Evolutionary conservation across 148 eudicot species (phyloP).

Genomic region (Rhododendron kiyosumense): DNA sequence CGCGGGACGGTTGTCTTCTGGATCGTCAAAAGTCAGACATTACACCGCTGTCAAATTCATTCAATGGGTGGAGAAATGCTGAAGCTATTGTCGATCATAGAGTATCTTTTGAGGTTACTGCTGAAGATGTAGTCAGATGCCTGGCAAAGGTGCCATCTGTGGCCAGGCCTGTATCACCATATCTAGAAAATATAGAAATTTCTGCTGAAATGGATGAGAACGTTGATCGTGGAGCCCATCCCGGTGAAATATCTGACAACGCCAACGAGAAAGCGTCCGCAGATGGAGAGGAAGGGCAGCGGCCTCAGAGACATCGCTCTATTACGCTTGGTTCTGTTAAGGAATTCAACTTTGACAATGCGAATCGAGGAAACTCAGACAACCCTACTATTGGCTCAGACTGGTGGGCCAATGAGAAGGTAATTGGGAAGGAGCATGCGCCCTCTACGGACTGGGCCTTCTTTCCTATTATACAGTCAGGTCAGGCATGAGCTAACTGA

Average conservation of each 20-base stretch:
- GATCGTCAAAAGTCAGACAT: slow-evolving; percentile 56
- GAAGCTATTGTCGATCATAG: slow-evolving; percentile 53
- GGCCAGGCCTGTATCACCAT: slow-evolving; percentile 27
- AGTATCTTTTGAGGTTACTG: slow-evolving; percentile 86
- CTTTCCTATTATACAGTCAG: slow-evolving; percentile 70
- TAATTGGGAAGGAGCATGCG: slow-evolving; percentile 40
- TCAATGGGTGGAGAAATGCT: slow-evolving; percentile 33
- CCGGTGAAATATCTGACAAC: slow-evolving; percentile 21
- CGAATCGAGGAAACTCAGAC: slow-evolving; percentile 46
- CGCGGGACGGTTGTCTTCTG: slow-evolving; percentile 31
- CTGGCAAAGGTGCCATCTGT: slow-evolving; percentile 66
- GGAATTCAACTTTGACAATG: slow-evolving; percentile 80
- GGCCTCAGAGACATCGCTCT: slow-evolving; percentile 64
- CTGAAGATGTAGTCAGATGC: slow-evolving; percentile 76
- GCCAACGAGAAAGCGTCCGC: slow-evolving; percentile 20
- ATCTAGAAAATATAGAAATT: slow-evolving; percentile 20
- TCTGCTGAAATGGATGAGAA: slow-evolving; percentile 20
- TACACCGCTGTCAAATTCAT: slow-evolving; percentile 35
- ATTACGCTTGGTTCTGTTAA: slow-evolving; percentile 75
- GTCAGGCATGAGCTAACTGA: slow-evolving; percentile 56
- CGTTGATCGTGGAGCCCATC: slow-evolving; percentile 14
- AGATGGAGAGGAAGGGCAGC: slow-evolving; percentile 46
- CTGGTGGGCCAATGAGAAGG: slow-evolving; percentile 90
- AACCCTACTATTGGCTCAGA: slow-evolving; percentile 44
- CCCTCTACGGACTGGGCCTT: slow-evolving; percentile 69